Percentiles rank a stretch among this genome's conserved stretches.
Conservation (phyloP, 2,329 filamentous ascomycete genomes). For the Epichloe hybrida region DNA sequence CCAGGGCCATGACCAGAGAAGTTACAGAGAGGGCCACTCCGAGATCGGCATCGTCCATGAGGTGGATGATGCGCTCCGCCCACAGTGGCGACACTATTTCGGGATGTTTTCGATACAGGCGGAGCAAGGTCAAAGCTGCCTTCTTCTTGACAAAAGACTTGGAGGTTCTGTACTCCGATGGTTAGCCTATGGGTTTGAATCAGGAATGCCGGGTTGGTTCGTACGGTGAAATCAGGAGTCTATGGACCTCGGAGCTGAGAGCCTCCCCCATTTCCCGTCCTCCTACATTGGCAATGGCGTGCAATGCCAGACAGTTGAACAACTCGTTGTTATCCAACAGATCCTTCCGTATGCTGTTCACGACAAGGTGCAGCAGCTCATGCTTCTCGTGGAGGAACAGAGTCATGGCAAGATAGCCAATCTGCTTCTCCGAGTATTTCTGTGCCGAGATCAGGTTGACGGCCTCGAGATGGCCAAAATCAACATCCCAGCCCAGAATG, state of each 20-base stretch:
- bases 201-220: conserved; percentile 19
- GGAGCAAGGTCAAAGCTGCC: conserved; percentile 81
- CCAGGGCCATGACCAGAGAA: conserved; percentile 84
- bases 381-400: conserved; percentile 95
- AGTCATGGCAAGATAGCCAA: conserved; percentile 94
- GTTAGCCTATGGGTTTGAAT: not conserved
- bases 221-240: conserved; percentile 86
- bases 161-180: conserved; percentile 36
- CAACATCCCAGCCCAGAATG: conserved; percentile 96
- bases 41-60: conserved; percentile 94
- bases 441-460: conserved; percentile 93
- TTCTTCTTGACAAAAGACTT: conserved; percentile 99
- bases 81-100: conserved; percentile 92
- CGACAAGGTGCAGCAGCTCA: conserved; percentile 86
- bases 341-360: conserved; percentile 97
- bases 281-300: conserved; percentile 96
- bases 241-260: conserved; percentile 79
- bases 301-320: conserved; percentile 90
- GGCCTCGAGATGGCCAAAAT: conserved; percentile 95
- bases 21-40: conserved; percentile 92
- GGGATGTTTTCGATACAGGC: conserved; percentile 87
- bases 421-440: conserved; percentile 99
- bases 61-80: conserved; percentile 94
- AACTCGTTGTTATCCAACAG: conserved; percentile 89
- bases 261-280: conserved; percentile 98